Evolutionary conservation across 495 filamentous ascomycete genomes (phyloP), one percentile per base, ranked within the genome.

Genomic region (Talaromyces nanjingensis): DNA sequence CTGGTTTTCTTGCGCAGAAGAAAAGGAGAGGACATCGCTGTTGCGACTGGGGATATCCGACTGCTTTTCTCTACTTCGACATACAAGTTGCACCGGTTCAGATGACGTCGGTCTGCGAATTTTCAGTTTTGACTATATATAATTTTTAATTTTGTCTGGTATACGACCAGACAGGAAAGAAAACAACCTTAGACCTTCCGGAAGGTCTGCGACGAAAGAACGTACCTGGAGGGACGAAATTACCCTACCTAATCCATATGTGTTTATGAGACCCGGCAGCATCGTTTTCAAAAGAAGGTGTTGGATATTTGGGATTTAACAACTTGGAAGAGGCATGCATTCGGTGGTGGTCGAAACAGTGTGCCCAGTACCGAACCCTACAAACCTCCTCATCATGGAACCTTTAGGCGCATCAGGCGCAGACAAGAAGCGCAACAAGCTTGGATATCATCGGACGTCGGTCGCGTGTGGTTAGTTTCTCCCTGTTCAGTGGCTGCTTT

Each of bases 391-490:
- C 54, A 67, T 76, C 70, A 76, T 75, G 75, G 79, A 76, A 65
- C 69, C 69, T 56, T 74, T 77, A 56, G 72, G 69, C 66, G 73
- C 74, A 70, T 80, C 76, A 20, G 78, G 86, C 39, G 81, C 79
- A 49, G 93, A 97, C 70, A 97, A 94, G 77, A 89, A 90, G 74
- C 88, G 94, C 68, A 98, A 98, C 74, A 98, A 96, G 76, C 82
- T 98, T 60, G 94, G 94, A 33, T 98, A 98, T 74, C 93, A 97
- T 81, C 88, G 94, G 64, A 97, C 92, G 39, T 96, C 94, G 63
- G 91, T 98, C 73, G 94, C 94, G 67, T 98, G 94, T 82, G 90
- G 94, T 98, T 83, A 87, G 92, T 87, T 45, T 59, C 37, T 47
- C 53, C 37, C 22, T 18, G 42, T 53, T 45, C 39, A 64, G 67